These are phyloP conservation scores for Cryphonectria japonica DNA, from an alignment of 2,329 filamentous ascomycete genomes.

Conservation along the genomic window DNA sequence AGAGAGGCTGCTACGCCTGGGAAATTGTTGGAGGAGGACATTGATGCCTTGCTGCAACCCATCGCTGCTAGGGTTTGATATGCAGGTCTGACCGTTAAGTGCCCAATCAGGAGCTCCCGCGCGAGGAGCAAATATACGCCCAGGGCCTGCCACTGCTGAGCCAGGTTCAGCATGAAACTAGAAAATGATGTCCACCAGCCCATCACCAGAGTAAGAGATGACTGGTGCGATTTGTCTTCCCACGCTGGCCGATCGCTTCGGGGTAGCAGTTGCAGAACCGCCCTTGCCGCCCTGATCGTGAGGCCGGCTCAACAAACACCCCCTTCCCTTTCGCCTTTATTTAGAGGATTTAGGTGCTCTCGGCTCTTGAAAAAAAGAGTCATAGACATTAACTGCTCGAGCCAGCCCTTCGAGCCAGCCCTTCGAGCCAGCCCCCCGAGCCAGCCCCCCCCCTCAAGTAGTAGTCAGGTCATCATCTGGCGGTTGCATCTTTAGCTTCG, in stretches of 20 bases:
- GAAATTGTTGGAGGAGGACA: not conserved
- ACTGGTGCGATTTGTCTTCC: constrained; percentile 19
- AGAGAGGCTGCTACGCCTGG: not conserved
- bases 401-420: constrained; percentile 7
- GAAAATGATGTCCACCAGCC: constrained; percentile 21
- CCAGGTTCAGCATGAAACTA: constrained; percentile 13
- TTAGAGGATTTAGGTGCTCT: not conserved
- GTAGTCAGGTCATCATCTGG: constrained; percentile 11
- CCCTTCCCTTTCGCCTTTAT: not conserved
- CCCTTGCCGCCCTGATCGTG: not conserved
- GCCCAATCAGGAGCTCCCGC: constrained; percentile 9
- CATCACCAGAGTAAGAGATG: not conserved
- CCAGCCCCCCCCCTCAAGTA: not conserved
- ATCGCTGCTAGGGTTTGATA: constrained; percentile 7
- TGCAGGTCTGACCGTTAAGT: constrained; percentile 4
- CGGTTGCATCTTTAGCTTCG: constrained; percentile 19
- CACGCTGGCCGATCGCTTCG: constrained; percentile 10
- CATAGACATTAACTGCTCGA: not conserved
- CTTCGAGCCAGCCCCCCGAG: constrained; percentile 7
- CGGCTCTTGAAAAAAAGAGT: not conserved
- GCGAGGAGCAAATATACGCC: not conserved
- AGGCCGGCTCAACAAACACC: not conserved
- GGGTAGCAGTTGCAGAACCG: constrained; percentile 7
- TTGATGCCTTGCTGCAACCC: not conserved
- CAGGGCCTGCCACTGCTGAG: not conserved